Evolutionary conservation across 2,329 filamentous ascomycete species (phyloP).

Genomic region (Colletotrichum liriopes): DNA sequence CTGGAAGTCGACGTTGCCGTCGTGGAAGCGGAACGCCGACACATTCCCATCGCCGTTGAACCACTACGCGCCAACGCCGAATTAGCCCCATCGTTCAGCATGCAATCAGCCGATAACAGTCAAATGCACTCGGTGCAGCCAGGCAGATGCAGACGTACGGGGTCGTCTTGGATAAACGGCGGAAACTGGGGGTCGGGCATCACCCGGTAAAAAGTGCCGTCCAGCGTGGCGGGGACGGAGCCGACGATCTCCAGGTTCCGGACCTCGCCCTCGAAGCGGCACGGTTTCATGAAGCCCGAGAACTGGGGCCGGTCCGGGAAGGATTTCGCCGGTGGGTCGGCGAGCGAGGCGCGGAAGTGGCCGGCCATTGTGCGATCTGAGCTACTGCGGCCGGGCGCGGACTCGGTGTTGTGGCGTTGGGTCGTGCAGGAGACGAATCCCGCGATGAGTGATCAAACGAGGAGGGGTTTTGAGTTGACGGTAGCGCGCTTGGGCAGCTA

Average conservation of each 20-base stretch:
- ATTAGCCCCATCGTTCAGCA: background rate
- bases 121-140: too few species aligned
- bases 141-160: background rate
- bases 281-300: slow-evolving; percentile 40
- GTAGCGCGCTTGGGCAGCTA: background rate
- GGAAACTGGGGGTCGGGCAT: slow-evolving; percentile 60
- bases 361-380: slow-evolving; percentile 17
- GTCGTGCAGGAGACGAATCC: background rate
- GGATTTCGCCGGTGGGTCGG: slow-evolving; percentile 23
- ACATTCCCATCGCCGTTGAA: slow-evolving; percentile 60
- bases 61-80: slow-evolving; percentile 50
- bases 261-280: slow-evolving; percentile 42
- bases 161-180: slow-evolving; percentile 43
- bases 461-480: background rate
- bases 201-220: slow-evolving; percentile 51
- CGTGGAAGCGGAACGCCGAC: slow-evolving; percentile 53
- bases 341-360: slow-evolving; percentile 33
- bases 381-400: background rate
- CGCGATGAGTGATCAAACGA: background rate
- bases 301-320: slow-evolving; percentile 40
- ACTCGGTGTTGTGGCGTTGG: background rate
- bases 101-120: background rate
- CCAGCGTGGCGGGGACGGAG: slow-evolving; percentile 44
- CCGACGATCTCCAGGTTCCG: slow-evolving; percentile 44
- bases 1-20: slow-evolving; percentile 53